phyloP scores from a whole-genome alignment of 75 land plant species.

The Cryptomeria japonica region DNA sequence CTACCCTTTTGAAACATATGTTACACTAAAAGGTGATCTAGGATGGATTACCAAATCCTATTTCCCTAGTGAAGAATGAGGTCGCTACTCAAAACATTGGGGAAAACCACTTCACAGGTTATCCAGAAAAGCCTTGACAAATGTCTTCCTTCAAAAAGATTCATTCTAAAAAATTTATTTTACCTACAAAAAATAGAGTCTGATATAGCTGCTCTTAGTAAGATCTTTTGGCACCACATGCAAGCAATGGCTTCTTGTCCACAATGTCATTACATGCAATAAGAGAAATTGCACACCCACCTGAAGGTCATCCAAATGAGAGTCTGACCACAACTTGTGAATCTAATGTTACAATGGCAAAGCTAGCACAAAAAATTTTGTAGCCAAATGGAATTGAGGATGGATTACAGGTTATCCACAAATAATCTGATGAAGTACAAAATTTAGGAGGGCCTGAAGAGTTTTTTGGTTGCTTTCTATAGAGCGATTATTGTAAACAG shows the following conservation, averaged over 20 bases:
- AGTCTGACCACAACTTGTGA: slow-evolving; percentile 70
- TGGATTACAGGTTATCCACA: too few species aligned
- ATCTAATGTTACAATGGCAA: slow-evolving; percentile 72
- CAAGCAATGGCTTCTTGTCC: slow-evolving; percentile 78
- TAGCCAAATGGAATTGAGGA: slow-evolving; percentile 50
- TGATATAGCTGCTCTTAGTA: neutral
- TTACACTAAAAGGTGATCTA: too few species aligned
- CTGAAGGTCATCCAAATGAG: neutral
- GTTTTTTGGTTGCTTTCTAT: slow-evolving; percentile 22
- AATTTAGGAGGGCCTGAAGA: neutral
- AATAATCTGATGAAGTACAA: slow-evolving; percentile 73
- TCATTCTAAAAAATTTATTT: too few species aligned
- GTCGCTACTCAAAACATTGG: too few species aligned
- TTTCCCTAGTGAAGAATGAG: too few species aligned
- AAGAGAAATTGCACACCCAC: slow-evolving; percentile 13
- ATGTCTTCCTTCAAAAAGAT: too few species aligned
- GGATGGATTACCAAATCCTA: too few species aligned
- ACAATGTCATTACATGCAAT: slow-evolving; percentile 75
- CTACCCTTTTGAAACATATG: too few species aligned
- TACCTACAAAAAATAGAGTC: too few species aligned
- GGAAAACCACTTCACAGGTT: too few species aligned
- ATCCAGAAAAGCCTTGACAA: too few species aligned
- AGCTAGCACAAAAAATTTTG: slow-evolving; percentile 62
- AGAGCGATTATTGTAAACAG: slow-evolving; percentile 95
- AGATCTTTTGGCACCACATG: slow-evolving; percentile 6